These are phyloP conservation scores for Xylariomycetidae sp. DNA, from an alignment of 2,329 filamentous ascomycete genomes.

Conservation along the genomic window DNA sequence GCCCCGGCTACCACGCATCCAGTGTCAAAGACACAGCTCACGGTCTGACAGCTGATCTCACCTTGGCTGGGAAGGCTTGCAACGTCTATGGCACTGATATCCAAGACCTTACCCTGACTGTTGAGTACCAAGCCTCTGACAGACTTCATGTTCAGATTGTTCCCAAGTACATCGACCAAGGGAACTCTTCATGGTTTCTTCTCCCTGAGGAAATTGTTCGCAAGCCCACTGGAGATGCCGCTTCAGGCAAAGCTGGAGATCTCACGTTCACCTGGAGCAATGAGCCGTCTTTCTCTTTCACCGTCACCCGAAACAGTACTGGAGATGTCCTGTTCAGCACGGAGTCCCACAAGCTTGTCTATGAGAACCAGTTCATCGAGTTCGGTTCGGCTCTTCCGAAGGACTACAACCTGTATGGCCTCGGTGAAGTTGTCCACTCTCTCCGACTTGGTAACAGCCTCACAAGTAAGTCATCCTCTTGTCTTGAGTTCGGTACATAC, in stretches of 20 bases:
- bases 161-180: conserved; percentile 54
- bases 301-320: conserved; percentile 51
- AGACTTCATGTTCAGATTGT: conserved; percentile 65
- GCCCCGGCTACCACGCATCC: conserved; percentile 62
- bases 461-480: conserved; percentile 42
- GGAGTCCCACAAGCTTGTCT: conserved; percentile 57
- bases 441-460: conserved; percentile 67
- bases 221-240: conserved; percentile 38
- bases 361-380: conserved; percentile 73
- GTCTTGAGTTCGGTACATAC: too few species aligned
- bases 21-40: conserved; percentile 47
- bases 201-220: conserved; percentile 59
- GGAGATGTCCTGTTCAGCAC: conserved; percentile 65
- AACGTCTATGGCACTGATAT: conserved; percentile 76
- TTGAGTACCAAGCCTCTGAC: conserved; percentile 61
- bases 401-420: conserved; percentile 69
- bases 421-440: conserved; percentile 67
- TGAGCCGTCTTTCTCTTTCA: conserved; percentile 61
- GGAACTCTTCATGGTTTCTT: conserved; percentile 61
- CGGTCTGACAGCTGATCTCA: conserved; percentile 63
- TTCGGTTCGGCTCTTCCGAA: conserved; percentile 60
- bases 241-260: conserved; percentile 45
- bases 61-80: conserved; percentile 63
- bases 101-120: conserved; percentile 56
- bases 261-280: conserved; percentile 48